Conservation (phyloP, 1,284 basidiomycete genomes). For the Fomes fomentarius region DNA sequence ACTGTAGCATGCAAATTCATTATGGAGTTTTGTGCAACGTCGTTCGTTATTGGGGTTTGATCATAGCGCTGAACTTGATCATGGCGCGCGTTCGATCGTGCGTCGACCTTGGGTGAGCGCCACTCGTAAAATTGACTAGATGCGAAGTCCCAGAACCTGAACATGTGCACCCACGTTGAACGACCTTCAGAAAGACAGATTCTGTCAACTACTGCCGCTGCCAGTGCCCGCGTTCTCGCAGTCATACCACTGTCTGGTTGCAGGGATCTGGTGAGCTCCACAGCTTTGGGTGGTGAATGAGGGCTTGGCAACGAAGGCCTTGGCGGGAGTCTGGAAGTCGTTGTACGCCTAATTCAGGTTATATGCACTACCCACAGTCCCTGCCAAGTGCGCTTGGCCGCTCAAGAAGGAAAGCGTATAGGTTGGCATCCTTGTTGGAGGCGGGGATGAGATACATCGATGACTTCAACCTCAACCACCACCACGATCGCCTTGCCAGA, state of each 20-base stretch:
- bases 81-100: too few relatives aligned
- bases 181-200: too few relatives aligned
- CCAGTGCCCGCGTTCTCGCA: background rate
- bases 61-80: too few relatives aligned
- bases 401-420: conserved; percentile 10
- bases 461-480: background rate
- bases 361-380: conserved; percentile 9
- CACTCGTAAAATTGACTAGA: too few relatives aligned
- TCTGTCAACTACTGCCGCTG: background rate
- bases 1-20: too few relatives aligned
- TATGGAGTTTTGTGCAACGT: too few relatives aligned
- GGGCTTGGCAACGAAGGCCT: conserved; percentile 13
- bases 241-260: background rate
- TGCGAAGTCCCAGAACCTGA: too few relatives aligned
- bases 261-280: background rate
- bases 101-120: too few relatives aligned
- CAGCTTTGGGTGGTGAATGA: background rate
- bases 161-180: too few relatives aligned
- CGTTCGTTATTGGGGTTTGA: too few relatives aligned
- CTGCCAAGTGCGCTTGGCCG: conserved; percentile 23
- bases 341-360: conserved; percentile 8
- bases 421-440: background rate
- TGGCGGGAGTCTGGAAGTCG: conserved; percentile 2
- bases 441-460: background rate
- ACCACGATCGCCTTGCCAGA: background rate